Evolutionary conservation across 257 asterid species (phyloP).

Genomic region (Ilex asprella): DNA sequence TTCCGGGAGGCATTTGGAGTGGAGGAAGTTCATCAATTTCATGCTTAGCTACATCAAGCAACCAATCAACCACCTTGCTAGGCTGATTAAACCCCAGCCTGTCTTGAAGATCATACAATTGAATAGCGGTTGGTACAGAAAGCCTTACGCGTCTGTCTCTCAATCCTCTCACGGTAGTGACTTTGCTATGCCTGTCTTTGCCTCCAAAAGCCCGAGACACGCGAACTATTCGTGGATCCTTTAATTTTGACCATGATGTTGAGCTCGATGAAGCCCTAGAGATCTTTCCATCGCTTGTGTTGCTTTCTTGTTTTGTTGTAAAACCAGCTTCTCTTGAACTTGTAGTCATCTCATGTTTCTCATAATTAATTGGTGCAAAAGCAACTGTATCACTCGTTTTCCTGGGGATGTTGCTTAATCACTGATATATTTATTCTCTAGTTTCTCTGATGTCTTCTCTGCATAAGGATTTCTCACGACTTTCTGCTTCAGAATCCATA

Average conservation of each 20-base stretch:
- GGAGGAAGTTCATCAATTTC: constrained; percentile 82
- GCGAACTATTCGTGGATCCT: constrained; percentile 73
- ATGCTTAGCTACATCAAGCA: constrained; percentile 59
- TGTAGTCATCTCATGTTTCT: constrained; percentile 40
- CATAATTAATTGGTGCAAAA: constrained; percentile 12
- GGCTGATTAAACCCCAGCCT: constrained; percentile 81
- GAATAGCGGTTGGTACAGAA: constrained; percentile 81
- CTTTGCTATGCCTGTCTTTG: constrained; percentile 84
- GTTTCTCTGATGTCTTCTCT: not conserved
- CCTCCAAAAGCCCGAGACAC: constrained; percentile 79
- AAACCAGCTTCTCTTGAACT: constrained; percentile 26
- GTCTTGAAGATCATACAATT: constrained; percentile 79
- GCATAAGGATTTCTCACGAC: constrained; percentile 4
- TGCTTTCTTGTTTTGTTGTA: constrained; percentile 31
- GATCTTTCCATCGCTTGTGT: constrained; percentile 11
- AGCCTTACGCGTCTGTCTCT: constrained; percentile 80
- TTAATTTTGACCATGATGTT: constrained; percentile 58
- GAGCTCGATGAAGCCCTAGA: constrained; percentile 24
- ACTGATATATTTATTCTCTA: not conserved
- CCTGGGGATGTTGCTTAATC: not conserved
- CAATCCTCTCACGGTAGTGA: constrained; percentile 64
- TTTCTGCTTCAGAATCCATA: constrained; percentile 2
- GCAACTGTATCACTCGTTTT: not conserved
- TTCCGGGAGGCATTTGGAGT: constrained; percentile 51
- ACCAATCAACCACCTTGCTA: constrained; percentile 82